Evolutionary conservation across 2,329 filamentous ascomycete genomes (phyloP).

Genomic region (Daldinia eschscholtzii): DNA sequence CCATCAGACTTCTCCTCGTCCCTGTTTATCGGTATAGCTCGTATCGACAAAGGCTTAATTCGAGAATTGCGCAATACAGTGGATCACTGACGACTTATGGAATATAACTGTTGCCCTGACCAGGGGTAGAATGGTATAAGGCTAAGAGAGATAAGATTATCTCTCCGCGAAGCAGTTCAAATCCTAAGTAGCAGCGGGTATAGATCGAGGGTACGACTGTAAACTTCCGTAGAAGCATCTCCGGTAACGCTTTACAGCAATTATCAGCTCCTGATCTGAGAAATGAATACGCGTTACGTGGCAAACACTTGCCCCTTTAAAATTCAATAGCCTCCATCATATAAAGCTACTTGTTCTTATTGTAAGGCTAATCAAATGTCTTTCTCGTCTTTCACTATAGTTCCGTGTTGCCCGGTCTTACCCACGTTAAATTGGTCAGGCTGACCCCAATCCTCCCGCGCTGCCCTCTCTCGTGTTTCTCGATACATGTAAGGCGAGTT

Average conservation of each 20-base stretch:
- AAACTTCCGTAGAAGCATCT: background rate
- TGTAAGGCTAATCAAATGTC: background rate
- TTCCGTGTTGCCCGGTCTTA: background rate
- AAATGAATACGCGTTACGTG: background rate
- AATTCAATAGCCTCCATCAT: background rate
- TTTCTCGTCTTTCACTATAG: background rate
- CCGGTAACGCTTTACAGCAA: background rate
- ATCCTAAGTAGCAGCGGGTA: background rate
- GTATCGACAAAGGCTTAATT: background rate
- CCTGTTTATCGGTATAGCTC: background rate
- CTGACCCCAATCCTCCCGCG: constrained; percentile 32
- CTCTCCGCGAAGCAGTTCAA: background rate
- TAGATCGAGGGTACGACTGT: background rate
- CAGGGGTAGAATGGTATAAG: background rate
- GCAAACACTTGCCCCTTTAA: background rate
- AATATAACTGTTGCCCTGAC: background rate
- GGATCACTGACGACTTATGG: background rate
- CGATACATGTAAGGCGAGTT: constrained; percentile 46
- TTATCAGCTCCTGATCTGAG: background rate
- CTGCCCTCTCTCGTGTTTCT: constrained; percentile 33
- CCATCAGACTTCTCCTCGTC: background rate
- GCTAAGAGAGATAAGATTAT: background rate
- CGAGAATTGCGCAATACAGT: constrained; percentile 2
- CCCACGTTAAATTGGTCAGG: constrained; percentile 35
- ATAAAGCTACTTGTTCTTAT: no score